phyloP scores from a whole-genome alignment of 768 basidiomycete genomes.

The Collybia mongolica region DNA sequence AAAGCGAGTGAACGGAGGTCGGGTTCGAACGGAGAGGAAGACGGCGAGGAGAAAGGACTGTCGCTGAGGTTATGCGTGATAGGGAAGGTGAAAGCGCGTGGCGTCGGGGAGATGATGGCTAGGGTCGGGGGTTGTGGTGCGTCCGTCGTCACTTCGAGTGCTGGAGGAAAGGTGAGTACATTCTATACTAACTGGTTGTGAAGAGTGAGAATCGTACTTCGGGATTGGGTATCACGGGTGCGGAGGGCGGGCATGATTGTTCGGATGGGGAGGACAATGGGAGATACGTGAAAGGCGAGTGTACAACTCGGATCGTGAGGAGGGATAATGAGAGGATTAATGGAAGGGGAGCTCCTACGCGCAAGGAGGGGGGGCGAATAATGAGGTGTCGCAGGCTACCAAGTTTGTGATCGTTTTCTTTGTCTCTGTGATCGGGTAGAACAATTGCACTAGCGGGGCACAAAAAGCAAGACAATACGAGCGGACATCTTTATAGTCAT shows the following conservation, averaged over 20 bases:
- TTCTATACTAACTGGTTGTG: conserved; percentile 1
- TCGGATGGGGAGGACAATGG: conserved; percentile 25
- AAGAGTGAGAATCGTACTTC: conserved; percentile 31
- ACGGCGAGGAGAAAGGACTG: conserved; percentile 68
- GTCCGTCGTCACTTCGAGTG: conserved; percentile 77
- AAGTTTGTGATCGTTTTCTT: conserved; percentile 42
- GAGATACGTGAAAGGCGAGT: conserved; percentile 11
- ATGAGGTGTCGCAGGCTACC: conserved; percentile 46
- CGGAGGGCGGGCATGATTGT: conserved; percentile 76
- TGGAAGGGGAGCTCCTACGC: conserved; percentile 30
- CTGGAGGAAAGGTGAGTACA: conserved; percentile 33
- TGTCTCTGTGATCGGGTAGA: conserved; percentile 47
- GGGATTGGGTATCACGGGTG: conserved; percentile 70
- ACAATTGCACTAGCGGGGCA: conserved; percentile 70
- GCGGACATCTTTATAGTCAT: conserved; percentile 53
- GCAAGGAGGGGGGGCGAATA: conserved; percentile 38
- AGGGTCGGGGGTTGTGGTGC: conserved; percentile 52
- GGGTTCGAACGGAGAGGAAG: conserved; percentile 72
- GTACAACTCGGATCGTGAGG: conserved; percentile 22
- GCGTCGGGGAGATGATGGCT: conserved; percentile 66
- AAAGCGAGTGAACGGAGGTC: conserved; percentile 58
- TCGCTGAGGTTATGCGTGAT: conserved; percentile 57
- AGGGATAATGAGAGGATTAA: conserved; percentile 22
- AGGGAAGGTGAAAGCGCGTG: conserved; percentile 73
- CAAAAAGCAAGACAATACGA: conserved; percentile 58